Evolutionary conservation across 441 rosid genomes (phyloP), one percentile per base, ranked within the genome.

Genomic region (Cnidoscolus chayamansa): DNA sequence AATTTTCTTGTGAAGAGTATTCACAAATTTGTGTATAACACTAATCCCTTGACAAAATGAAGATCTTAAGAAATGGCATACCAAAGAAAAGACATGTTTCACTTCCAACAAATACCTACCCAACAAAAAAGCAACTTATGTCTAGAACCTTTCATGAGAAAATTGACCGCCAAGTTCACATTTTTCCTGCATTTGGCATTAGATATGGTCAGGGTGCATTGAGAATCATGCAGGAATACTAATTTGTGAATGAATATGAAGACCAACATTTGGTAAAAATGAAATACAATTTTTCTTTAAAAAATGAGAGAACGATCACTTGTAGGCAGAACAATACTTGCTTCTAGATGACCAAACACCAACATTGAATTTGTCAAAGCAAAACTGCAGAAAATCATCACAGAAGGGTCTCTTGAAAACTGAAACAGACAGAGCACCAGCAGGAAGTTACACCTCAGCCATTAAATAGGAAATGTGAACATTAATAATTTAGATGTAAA

Each of bases 281-380:
- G 10, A 67, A 47, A 20, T 3, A 60, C 5, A 40, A 0, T 6
- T 40, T 40, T 53, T 5, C 25, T 10, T 63, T 40, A 51, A 32
- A 60, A 59, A 60, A n/a, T 0, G 4, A 47, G 11, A 16, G 62
- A 30, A 71, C 37, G 49, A 78, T 57, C 19, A 78, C 63, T 70
- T 17, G 53, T 1, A 25, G 67, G 48, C 19, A 74, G 74, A 30
- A 31, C 7, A 70, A 47, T 84, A 94, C 98, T 59, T 73, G 5
- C 51, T 75, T 81, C 98, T 87, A 25, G 99, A 92, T 25, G 98
- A 92, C 98, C 98, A 94, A 7, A 94, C 79, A 54, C 88, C 98
- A 74, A 94, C 93, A 74, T 90, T 89, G 83, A 92, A 94, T 72
- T 82, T 85, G 83, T 90, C 88, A 78, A 87, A 89, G 79, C 98